Percentiles rank a stretch among this genome's conserved stretches.
phyloP scores from a whole-genome alignment of 805 yeast species.

The Zygosaccharomyces bisporus region DNA sequence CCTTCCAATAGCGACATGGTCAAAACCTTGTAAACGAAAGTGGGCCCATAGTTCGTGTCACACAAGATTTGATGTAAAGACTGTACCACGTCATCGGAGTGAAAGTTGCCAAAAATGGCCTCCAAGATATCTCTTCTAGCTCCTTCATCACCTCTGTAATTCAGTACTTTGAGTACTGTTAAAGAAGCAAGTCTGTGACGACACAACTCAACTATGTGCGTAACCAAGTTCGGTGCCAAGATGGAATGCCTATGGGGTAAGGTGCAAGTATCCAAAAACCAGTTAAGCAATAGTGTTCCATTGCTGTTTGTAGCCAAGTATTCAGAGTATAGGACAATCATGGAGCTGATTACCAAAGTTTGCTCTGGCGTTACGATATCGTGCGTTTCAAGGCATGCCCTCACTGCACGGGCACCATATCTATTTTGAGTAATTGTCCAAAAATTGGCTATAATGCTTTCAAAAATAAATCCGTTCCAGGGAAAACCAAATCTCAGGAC shows the following conservation, averaged over 20 bases:
- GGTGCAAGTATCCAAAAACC: slow-evolving; percentile 87
- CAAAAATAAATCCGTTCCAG: slow-evolving; percentile 84
- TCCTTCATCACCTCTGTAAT: slow-evolving; percentile 59
- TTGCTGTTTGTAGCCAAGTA: slow-evolving; percentile 78
- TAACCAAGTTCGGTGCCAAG: slow-evolving; percentile 58
- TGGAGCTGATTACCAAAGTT: slow-evolving; percentile 65
- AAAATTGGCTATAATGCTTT: slow-evolving; percentile 72
- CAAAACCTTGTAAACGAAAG: slow-evolving; percentile 74
- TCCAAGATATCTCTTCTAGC: slow-evolving; percentile 61
- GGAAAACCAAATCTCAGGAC: slow-evolving; percentile 88
- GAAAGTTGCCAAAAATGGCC: slow-evolving; percentile 57
- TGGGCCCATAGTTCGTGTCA: slow-evolving; percentile 67
- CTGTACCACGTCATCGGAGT: slow-evolving; percentile 40
- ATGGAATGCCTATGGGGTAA: slow-evolving; percentile 61
- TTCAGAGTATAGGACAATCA: slow-evolving; percentile 73
- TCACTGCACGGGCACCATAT: slow-evolving; percentile 90
- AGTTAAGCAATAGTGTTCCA: slow-evolving; percentile 84
- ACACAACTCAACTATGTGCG: slow-evolving; percentile 60
- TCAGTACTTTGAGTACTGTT: slow-evolving; percentile 74
- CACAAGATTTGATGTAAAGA: slow-evolving; percentile 55
- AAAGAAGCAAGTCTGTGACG: slow-evolving; percentile 81
- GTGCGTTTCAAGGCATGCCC: slow-evolving; percentile 86
- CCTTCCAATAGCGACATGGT: slow-evolving; percentile 65
- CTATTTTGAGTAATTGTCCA: slow-evolving; percentile 80
- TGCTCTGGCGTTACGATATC: slow-evolving; percentile 60